A percentile compares a stretch with the other conserved stretches of the same genome.
Conservation (phyloP, 306 rosid genomes). For the Pterocarpus macrocarpus region DNA sequence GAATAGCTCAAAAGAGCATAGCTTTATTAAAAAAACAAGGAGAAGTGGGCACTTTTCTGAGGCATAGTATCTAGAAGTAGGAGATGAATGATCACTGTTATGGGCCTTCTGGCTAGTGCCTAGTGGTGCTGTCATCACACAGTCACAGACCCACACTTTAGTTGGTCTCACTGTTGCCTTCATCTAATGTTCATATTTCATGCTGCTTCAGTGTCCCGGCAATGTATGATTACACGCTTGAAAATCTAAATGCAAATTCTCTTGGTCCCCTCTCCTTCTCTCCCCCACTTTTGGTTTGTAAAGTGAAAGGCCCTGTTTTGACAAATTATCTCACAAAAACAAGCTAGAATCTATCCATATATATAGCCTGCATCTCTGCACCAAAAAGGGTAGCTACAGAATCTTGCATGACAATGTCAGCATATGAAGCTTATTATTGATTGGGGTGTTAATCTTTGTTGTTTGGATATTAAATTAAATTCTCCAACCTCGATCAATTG, state of each 20-base stretch:
- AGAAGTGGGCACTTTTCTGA: slow-evolving; percentile 51
- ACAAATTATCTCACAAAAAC: slow-evolving; percentile 30
- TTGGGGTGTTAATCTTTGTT: slow-evolving; percentile 34
- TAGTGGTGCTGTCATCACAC: slow-evolving; percentile 53
- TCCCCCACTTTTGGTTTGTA: slow-evolving; percentile 45
- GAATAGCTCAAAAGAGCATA: slow-evolving; percentile 43
- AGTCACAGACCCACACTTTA: slow-evolving; percentile 54
- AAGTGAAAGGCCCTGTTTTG: slow-evolving; percentile 48
- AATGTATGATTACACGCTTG: slow-evolving; percentile 54
- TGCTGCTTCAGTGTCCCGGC: slow-evolving; percentile 48
- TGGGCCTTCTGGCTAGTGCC: slow-evolving; percentile 14
- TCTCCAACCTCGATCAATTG: slow-evolving; percentile 52
- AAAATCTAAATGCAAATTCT: slow-evolving; percentile 51
- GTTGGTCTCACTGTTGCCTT: slow-evolving; percentile 57
- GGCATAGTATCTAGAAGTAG: slow-evolving; percentile 31
- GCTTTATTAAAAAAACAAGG: slow-evolving; percentile 48
- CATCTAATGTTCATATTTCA: slow-evolving; percentile 49
- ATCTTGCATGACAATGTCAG: slow-evolving; percentile 45
- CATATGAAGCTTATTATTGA: neutral
- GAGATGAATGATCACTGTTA: slow-evolving; percentile 40
- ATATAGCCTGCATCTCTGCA: slow-evolving; percentile 47
- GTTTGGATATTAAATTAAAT: slow-evolving; percentile 52
- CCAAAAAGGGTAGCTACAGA: slow-evolving; percentile 52
- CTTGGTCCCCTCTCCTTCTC: slow-evolving; percentile 46
- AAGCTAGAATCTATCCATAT: slow-evolving; percentile 36